Base-by-base conservation (phyloP, 441 rosid species). In the Hura crepitans region DNA sequence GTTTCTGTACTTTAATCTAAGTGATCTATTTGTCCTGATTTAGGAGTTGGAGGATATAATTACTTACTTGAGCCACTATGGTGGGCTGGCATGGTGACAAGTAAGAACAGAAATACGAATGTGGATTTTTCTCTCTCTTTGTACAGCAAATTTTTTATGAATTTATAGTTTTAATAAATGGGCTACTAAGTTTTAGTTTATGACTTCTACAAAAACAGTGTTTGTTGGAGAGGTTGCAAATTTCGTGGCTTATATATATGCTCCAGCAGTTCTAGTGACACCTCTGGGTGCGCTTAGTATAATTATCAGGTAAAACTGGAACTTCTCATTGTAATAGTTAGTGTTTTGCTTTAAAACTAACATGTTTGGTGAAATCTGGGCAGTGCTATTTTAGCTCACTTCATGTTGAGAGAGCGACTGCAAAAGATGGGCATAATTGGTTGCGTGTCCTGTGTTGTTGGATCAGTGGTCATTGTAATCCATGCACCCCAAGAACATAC, bases 71-170 rank as follows among this genome's bases (percentile, higher is more conserved):
- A 88, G 85, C 91, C 93, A 8, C 79, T 88, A n/a, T 88, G 93
- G 93, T 88, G 93, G 93, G 67, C 84, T 6, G 93, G 93, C 78
- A 86, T 88, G 91, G 49, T 88, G 39, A 83, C 91, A 55, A 86
- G 93, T 88, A 77, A 79, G 88, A 81, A 6, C n/a, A 28, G n/a
- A 68, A 54, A 33, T 27, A 68, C 17, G n/a, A 50, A 14, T 37
- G 4, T 13, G 27, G 51, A 81, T 72, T 46, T 15, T 18, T 61
- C 7, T 22, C 33, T 72, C 9, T 56, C 37, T 37, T 3, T 28
- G 31, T n/a, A 0, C 27, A 10, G 25, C 50, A 47, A 47, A 27
- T 8, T 47, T 30, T 31, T 6, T 22, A 10, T 17, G 42, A 51
- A 65, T 12, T 57, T 37, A 0, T 46, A 39, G 31, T 51, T 14